phyloP scores from a whole-genome alignment of 2,329 filamentous ascomycete genomes.

The Parastagonospora nodorum region DNA sequence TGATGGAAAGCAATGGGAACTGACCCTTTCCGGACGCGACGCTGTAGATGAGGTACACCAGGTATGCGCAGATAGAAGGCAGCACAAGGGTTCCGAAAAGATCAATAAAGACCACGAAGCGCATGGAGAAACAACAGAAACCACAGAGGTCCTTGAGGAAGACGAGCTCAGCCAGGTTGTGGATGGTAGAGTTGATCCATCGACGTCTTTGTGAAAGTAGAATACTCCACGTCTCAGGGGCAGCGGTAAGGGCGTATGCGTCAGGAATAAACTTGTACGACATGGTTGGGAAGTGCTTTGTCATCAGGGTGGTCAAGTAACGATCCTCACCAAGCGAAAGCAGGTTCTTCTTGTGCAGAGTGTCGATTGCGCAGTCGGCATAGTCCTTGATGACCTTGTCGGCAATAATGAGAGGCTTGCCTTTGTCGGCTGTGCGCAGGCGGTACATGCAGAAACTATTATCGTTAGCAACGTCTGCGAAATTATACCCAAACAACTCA shows the following conservation, averaged over 20 bases:
- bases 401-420: slow-evolving; percentile 90
- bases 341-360: slow-evolving; percentile 92
- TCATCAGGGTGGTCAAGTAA: slow-evolving; percentile 96
- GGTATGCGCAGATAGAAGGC: slow-evolving; percentile 83
- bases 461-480: slow-evolving; percentile 17
- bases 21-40: slow-evolving; percentile 71
- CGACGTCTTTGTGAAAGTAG: slow-evolving; percentile 95
- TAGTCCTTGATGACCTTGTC: slow-evolving; percentile 89
- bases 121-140: slow-evolving; percentile 99
- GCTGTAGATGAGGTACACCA: slow-evolving; percentile 84
- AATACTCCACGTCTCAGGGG: slow-evolving; percentile 92
- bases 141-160: slow-evolving; percentile 92
- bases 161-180: slow-evolving; percentile 91
- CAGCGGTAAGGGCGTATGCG: slow-evolving; percentile 90
- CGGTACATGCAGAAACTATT: slow-evolving; percentile 98
- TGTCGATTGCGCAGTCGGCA: slow-evolving; percentile 86
- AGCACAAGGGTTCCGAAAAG: slow-evolving; percentile 90
- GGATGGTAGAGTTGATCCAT: slow-evolving; percentile 99
- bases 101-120: slow-evolving; percentile 94
- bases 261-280: slow-evolving; percentile 95
- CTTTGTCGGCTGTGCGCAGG: slow-evolving; percentile 88
- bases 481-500: slow-evolving; percentile 57
- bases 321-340: slow-evolving; percentile 95
- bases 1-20: slow-evolving; percentile 84
- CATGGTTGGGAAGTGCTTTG: slow-evolving; percentile 94